Evolutionary conservation across 495 filamentous ascomycete species (phyloP).

Genomic region (Penicillium samsonianum): DNA sequence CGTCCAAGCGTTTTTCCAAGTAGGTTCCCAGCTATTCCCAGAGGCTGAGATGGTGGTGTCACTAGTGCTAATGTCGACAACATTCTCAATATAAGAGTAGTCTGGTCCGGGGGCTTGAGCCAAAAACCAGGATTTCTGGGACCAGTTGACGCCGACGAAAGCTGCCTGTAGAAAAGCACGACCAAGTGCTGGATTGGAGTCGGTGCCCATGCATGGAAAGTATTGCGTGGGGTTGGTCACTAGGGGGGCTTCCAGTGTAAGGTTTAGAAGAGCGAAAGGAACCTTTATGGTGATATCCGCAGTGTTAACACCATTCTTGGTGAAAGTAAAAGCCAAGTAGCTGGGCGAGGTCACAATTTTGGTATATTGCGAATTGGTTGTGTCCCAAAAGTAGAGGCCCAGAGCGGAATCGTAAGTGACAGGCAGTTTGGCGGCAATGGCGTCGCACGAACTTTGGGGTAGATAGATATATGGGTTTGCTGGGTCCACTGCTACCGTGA

Average conservation of each 20-base stretch:
- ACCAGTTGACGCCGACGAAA: neutral
- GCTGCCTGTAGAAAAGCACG: neutral
- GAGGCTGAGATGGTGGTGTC: too few species aligned
- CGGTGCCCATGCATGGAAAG: constrained; percentile 49
- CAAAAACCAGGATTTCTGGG: neutral
- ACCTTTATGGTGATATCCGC: constrained; percentile 51
- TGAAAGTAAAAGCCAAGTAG: constrained; percentile 28
- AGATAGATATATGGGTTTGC: constrained; percentile 51
- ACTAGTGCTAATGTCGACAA: neutral
- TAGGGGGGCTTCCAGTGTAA: constrained; percentile 49
- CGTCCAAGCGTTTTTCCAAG: neutral
- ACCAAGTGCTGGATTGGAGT: neutral
- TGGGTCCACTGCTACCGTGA: constrained; percentile 18
- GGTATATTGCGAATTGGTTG: constrained; percentile 36
- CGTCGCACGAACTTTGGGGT: constrained; percentile 49
- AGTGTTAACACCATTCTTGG: constrained; percentile 22
- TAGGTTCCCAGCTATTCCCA: neutral
- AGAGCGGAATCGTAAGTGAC: constrained; percentile 40
- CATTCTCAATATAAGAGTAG: too few species aligned
- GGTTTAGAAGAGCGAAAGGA: constrained; percentile 54
- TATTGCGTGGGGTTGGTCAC: constrained; percentile 43
- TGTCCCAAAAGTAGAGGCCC: constrained; percentile 55
- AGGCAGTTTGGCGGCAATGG: constrained; percentile 45
- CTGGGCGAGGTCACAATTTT: constrained; percentile 48
- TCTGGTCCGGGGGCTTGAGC: neutral